Evolutionary conservation across 2,329 filamentous ascomycete genomes (phyloP).

Genomic region (Huntiella bhutanensis): DNA sequence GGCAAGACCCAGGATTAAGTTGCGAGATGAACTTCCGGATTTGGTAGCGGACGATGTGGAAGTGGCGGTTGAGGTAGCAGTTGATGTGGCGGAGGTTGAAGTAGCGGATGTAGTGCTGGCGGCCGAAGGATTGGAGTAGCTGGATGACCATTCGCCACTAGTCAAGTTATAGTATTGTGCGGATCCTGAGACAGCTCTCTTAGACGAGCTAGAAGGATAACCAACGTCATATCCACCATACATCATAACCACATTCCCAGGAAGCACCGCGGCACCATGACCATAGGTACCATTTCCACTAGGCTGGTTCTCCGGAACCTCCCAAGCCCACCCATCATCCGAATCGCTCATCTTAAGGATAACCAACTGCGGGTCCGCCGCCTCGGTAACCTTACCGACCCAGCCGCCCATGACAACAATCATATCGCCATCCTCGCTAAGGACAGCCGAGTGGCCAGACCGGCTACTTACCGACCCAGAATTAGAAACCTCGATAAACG

Average conservation of each 20-base stretch:
- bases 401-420: conserved; percentile 75
- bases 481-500: conserved; percentile 38
- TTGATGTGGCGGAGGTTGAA: neutral
- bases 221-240: conserved; percentile 41
- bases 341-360: conserved; percentile 57
- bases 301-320: conserved; percentile 34
- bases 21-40: neutral
- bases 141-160: conserved; percentile 31
- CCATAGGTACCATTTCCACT: conserved; percentile 34
- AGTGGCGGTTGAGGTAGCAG: conserved; percentile 2
- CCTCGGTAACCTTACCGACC: conserved; percentile 61
- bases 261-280: conserved; percentile 42
- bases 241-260: conserved; percentile 50
- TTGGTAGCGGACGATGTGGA: too few relatives aligned
- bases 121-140: conserved; percentile 21
- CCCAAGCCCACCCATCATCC: conserved; percentile 60
- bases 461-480: conserved; percentile 46
- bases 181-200: conserved; percentile 16
- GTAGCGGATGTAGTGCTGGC: neutral
- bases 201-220: conserved; percentile 17
- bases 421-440: conserved; percentile 60
- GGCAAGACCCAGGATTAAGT: conserved; percentile 42
- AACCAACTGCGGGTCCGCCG: conserved; percentile 66
- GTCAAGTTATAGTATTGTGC: conserved; percentile 38
- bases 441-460: conserved; percentile 72